These are phyloP conservation scores for Stagonosporopsis chrysanthemi DNA, from an alignment of 2,329 filamentous ascomycete species.

Conservation along the genomic window DNA sequence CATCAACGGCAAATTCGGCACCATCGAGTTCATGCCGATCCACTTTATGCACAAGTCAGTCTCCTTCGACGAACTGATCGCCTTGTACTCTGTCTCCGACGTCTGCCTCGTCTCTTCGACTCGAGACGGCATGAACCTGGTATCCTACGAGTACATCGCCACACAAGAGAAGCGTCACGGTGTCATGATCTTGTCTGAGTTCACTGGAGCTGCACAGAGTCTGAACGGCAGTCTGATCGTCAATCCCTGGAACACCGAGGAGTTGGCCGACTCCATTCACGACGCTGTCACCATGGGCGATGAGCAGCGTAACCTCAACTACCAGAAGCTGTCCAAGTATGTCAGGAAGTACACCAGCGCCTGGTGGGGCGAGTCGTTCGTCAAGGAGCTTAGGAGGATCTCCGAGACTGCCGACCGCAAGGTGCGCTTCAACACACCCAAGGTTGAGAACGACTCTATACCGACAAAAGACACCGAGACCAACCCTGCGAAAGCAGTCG, in stretches of 20 bases:
- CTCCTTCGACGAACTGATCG: constrained; percentile 91
- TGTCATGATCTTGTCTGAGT: constrained; percentile 94
- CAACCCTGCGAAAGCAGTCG: constrained; percentile 19
- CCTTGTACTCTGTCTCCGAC: constrained; percentile 90
- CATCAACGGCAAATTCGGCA: constrained; percentile 97
- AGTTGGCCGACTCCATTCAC: constrained; percentile 90
- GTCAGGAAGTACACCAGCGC: constrained; percentile 96
- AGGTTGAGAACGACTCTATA: constrained; percentile 11
- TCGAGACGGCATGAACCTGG: constrained; percentile 98
- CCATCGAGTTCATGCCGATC: constrained; percentile 98
- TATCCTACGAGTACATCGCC: constrained; percentile 98
- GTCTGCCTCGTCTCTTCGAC: constrained; percentile 92
- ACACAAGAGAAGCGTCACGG: constrained; percentile 90
- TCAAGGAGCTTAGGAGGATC: constrained; percentile 76
- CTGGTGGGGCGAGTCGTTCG: constrained; percentile 96
- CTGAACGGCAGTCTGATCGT: constrained; percentile 93
- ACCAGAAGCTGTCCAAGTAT: constrained; percentile 90
- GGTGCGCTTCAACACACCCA: constrained; percentile 38
- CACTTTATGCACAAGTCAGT: constrained; percentile 98
- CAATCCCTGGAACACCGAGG: constrained; percentile 98
- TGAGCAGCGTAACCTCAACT: constrained; percentile 86
- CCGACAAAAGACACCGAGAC: constrained; percentile 27
- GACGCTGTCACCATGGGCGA: constrained; percentile 96
- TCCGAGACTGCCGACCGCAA: constrained; percentile 61
- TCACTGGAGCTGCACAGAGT: constrained; percentile 93